A percentile compares a stretch with the other conserved stretches of the same genome.
Evolutionary conservation across 2,329 filamentous ascomycete genomes (phyloP).

Genomic region (Neodidymelliopsis sp.): DNA sequence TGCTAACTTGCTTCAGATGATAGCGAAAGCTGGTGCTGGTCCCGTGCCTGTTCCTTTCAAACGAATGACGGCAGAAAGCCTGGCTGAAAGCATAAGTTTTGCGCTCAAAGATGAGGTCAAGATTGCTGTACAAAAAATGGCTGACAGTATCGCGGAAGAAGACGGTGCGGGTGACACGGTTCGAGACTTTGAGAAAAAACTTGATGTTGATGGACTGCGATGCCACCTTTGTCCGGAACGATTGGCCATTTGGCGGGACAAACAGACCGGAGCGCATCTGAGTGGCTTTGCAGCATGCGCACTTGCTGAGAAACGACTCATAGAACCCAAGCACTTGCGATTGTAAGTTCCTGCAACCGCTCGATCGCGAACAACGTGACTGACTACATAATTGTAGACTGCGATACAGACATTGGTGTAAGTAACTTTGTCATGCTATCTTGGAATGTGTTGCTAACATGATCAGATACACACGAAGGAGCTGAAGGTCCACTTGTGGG

Average conservation of each 20-base stretch:
- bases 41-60: slow-evolving; percentile 58
- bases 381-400: slow-evolving; percentile 11
- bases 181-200: slow-evolving; percentile 20
- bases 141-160: slow-evolving; percentile 24
- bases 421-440: background rate
- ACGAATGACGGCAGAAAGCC: slow-evolving; percentile 52
- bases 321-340: slow-evolving; percentile 21
- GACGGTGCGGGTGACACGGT: slow-evolving; percentile 23
- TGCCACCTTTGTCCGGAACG: slow-evolving; percentile 31
- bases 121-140: slow-evolving; percentile 27
- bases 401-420: slow-evolving; percentile 32
- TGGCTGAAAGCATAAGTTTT: slow-evolving; percentile 57
- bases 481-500: slow-evolving; percentile 24
- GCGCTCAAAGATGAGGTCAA: slow-evolving; percentile 51
- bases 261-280: slow-evolving; percentile 26
- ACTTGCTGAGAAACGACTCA: slow-evolving; percentile 12
- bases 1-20: slow-evolving; percentile 47
- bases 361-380: background rate
- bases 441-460: slow-evolving; percentile 6
- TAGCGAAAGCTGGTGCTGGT: slow-evolving; percentile 59
- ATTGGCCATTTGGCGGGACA: slow-evolving; percentile 29
- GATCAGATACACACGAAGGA: slow-evolving; percentile 26
- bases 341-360: slow-evolving; percentile 13
- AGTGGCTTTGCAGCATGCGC: slow-evolving; percentile 25
- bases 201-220: slow-evolving; percentile 25